Percentiles rank a stretch among this genome's conserved stretches.
Evolutionary conservation across 2,329 filamentous ascomycete species (phyloP).

Genomic region (Cercospora sesami): DNA sequence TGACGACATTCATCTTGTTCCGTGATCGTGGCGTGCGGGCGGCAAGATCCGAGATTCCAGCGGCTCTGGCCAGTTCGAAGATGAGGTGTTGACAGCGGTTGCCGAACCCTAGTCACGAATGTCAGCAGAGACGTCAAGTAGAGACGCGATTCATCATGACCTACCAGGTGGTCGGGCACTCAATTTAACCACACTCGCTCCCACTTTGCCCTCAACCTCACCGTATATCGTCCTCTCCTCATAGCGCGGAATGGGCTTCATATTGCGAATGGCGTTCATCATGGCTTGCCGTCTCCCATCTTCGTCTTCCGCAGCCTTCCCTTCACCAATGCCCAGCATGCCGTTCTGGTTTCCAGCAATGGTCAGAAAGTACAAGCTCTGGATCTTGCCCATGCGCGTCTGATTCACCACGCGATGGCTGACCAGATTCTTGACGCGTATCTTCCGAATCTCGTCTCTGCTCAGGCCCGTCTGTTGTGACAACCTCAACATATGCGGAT

Average conservation of each 20-base stretch:
- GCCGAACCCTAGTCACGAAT: constrained; percentile 70
- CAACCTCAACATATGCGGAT: constrained; percentile 53
- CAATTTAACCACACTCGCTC: constrained; percentile 81
- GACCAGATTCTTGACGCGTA: constrained; percentile 73
- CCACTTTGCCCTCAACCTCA: constrained; percentile 77
- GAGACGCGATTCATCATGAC: constrained; percentile 31
- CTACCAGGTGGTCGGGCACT: constrained; percentile 83
- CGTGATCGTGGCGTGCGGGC: constrained; percentile 79
- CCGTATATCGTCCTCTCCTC: constrained; percentile 92
- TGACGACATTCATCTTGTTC: constrained; percentile 98
- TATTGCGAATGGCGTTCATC: constrained; percentile 82
- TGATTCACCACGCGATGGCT: constrained; percentile 79
- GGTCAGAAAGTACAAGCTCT: constrained; percentile 70
- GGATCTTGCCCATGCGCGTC: constrained; percentile 92
- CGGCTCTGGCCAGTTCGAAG: constrained; percentile 88
- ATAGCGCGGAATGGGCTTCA: constrained; percentile 88
- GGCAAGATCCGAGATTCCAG: constrained; percentile 82
- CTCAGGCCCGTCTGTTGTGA: constrained; percentile 59
- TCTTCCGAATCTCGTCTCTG: constrained; percentile 47
- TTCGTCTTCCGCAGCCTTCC: constrained; percentile 74
- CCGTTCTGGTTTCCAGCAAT: constrained; percentile 87
- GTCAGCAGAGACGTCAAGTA: constrained; percentile 9
- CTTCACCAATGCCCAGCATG: constrained; percentile 82
- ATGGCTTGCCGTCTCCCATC: constrained; percentile 71
- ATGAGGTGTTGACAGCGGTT: constrained; percentile 88